Evolutionary conservation across 768 basidiomycete genomes (phyloP).

Genomic region (Lactarius deliciosus): DNA sequence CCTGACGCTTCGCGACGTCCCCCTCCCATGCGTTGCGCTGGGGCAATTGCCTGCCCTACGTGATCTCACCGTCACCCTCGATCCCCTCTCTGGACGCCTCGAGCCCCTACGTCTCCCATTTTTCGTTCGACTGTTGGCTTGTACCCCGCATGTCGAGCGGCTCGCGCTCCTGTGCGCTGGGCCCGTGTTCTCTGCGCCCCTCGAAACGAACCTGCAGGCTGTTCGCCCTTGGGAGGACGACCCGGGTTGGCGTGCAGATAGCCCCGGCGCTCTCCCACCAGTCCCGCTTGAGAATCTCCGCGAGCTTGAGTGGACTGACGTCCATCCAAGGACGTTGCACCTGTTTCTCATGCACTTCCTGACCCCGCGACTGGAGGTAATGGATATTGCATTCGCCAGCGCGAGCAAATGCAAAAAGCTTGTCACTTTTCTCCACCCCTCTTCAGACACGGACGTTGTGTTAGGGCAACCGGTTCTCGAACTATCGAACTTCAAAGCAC

Average conservation of each 20-base stretch:
- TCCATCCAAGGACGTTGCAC: conserved; percentile 19
- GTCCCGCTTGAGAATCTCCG: conserved; percentile 23
- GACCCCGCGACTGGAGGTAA: conserved; percentile 12
- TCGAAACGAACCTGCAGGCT: conserved; percentile 1
- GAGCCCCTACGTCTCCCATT: conserved; percentile 14
- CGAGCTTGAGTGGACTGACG: conserved; percentile 27
- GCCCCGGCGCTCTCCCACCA: conserved; percentile 10
- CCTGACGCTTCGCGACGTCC: conserved; percentile 22
- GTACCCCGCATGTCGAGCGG: conserved; percentile 22
- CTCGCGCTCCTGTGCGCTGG: conserved; percentile 19
- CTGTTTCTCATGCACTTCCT: conserved; percentile 24
- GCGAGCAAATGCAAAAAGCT: conserved; percentile 19
- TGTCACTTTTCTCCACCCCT: conserved; percentile 9
- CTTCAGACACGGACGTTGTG: background rate
- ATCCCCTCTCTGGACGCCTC: conserved; percentile 8
- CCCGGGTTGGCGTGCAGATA: conserved; percentile 10
- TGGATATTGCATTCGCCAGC: conserved; percentile 21
- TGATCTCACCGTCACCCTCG: conserved; percentile 20
- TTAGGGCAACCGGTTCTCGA: conserved; percentile 13
- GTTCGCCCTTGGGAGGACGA: conserved; percentile 10
- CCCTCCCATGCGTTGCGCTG: conserved; percentile 16
- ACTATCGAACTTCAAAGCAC: conserved; percentile 16
- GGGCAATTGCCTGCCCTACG: conserved; percentile 22
- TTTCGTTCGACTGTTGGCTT: conserved; percentile 24
- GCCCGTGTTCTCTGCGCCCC: conserved; percentile 13